phyloP scores from a whole-genome alignment of 2,329 filamentous ascomycete genomes.

The Monosporascus sp. region DNA sequence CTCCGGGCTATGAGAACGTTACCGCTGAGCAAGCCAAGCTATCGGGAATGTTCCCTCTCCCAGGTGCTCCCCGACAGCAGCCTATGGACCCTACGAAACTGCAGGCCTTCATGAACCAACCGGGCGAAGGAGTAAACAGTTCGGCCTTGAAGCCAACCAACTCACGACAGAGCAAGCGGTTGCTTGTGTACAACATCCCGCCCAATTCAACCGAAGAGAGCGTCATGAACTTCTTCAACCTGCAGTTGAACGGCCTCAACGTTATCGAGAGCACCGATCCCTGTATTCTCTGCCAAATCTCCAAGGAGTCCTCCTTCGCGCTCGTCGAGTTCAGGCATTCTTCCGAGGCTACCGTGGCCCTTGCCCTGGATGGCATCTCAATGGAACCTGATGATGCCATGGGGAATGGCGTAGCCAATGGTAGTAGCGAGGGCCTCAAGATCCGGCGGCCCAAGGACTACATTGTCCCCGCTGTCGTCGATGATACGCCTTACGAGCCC shows the following conservation, averaged over 20 bases:
- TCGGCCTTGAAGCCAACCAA: slow-evolving; percentile 87
- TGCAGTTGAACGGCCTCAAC: slow-evolving; percentile 95
- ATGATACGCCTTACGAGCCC: slow-evolving; percentile 67
- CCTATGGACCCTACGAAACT: slow-evolving; percentile 91
- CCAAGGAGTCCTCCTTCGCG: slow-evolving; percentile 73
- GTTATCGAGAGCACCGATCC: slow-evolving; percentile 79
- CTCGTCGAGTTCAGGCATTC: slow-evolving; percentile 86
- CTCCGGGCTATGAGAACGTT: slow-evolving; percentile 94
- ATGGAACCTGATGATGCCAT: slow-evolving; percentile 69
- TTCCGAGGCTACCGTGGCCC: slow-evolving; percentile 81
- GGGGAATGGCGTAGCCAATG: slow-evolving; percentile 47
- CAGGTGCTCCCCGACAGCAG: slow-evolving; percentile 89
- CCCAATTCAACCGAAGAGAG: slow-evolving; percentile 66
- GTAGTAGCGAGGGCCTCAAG: slow-evolving; percentile 52
- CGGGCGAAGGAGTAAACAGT: slow-evolving; percentile 63
- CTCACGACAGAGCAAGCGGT: slow-evolving; percentile 87
- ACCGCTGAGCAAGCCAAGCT: slow-evolving; percentile 98
- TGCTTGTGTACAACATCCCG: slow-evolving; percentile 82
- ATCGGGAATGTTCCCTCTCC: slow-evolving; percentile 97
- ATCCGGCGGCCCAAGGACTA: slow-evolving; percentile 94
- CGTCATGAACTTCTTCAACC: slow-evolving; percentile 83
- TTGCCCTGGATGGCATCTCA: slow-evolving; percentile 81
- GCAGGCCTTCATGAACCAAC: slow-evolving; percentile 92
- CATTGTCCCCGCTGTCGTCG: slow-evolving; percentile 76
- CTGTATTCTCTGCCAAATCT: slow-evolving; percentile 77